Conservation (phyloP, 164 flowering plant species). For the Magnolia changhungtana region DNA sequence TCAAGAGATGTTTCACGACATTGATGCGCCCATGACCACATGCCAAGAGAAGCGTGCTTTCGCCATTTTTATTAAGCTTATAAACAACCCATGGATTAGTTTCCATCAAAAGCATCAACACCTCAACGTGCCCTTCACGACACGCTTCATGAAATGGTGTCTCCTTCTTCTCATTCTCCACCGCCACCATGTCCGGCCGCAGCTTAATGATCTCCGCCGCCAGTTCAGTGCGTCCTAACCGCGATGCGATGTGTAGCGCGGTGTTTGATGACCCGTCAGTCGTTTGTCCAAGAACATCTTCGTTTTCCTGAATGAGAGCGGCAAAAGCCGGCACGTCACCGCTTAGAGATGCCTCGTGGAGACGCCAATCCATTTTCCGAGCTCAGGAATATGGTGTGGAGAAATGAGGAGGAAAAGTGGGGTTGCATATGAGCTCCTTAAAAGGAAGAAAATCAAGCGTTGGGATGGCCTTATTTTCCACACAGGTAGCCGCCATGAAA, state of each 20-base stretch:
- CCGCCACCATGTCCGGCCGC: conserved; percentile 26
- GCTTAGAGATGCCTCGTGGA: conserved; percentile 5
- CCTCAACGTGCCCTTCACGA: conserved; percentile 14
- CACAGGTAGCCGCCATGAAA: background rate
- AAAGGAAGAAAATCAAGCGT: background rate
- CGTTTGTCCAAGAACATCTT: conserved; percentile 11
- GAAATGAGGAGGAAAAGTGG: background rate
- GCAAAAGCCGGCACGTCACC: conserved; percentile 7
- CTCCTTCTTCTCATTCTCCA: conserved; percentile 29
- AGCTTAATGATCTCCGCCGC: conserved; percentile 20
- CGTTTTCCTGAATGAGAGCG: conserved; percentile 6
- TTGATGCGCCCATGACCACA: conserved; percentile 8
- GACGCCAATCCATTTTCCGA: conserved; percentile 18
- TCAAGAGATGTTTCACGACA: conserved; percentile 13
- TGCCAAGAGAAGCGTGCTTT: conserved; percentile 10
- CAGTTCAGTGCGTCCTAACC: conserved; percentile 21
- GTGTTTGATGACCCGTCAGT: conserved; percentile 5
- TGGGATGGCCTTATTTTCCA: background rate
- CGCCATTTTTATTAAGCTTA: conserved; percentile 11
- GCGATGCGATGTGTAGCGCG: conserved; percentile 22
- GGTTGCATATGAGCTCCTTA: background rate
- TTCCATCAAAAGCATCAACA: conserved; percentile 11
- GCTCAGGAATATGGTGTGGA: background rate
- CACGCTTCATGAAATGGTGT: conserved; percentile 36
- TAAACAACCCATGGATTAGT: conserved; percentile 10